These are phyloP conservation scores for Hymenoscyphus repandus DNA, from an alignment of 2,329 filamentous ascomycete species.

Conservation along the genomic window DNA sequence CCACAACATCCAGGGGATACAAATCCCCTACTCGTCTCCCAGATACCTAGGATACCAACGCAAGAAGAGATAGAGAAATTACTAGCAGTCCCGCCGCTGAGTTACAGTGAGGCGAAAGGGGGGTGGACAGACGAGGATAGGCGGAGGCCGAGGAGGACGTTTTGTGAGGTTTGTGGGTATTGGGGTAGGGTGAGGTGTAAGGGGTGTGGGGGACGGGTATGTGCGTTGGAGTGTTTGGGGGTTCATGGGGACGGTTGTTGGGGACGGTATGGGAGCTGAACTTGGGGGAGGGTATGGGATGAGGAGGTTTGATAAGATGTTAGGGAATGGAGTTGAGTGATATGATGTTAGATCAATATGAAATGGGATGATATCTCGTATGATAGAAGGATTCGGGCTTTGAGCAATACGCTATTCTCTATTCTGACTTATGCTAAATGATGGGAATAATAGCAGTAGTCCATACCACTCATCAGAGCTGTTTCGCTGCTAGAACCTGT, in stretches of 20 bases:
- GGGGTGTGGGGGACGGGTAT: constrained; percentile 74
- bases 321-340: background rate
- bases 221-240: constrained; percentile 69
- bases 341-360: too few species aligned
- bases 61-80: constrained; percentile 60
- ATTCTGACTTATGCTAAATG: too few species aligned
- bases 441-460: too few species aligned
- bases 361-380: too few species aligned
- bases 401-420: too few species aligned
- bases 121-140: constrained; percentile 37
- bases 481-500: too few species aligned
- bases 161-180: constrained; percentile 78
- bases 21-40: constrained; percentile 53
- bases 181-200: constrained; percentile 73
- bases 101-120: constrained; percentile 59
- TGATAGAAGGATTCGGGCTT: too few species aligned
- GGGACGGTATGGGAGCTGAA: constrained; percentile 50
- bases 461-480: too few species aligned
- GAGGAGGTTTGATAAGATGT: background rate
- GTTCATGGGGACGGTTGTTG: constrained; percentile 68
- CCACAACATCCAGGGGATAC: constrained; percentile 42
- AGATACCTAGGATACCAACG: constrained; percentile 52
- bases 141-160: constrained; percentile 54
- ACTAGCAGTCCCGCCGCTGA: constrained; percentile 58
- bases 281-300: background rate